Conservation (phyloP, 257 asterid genomes). For the Nicotiana undulata region DNA sequence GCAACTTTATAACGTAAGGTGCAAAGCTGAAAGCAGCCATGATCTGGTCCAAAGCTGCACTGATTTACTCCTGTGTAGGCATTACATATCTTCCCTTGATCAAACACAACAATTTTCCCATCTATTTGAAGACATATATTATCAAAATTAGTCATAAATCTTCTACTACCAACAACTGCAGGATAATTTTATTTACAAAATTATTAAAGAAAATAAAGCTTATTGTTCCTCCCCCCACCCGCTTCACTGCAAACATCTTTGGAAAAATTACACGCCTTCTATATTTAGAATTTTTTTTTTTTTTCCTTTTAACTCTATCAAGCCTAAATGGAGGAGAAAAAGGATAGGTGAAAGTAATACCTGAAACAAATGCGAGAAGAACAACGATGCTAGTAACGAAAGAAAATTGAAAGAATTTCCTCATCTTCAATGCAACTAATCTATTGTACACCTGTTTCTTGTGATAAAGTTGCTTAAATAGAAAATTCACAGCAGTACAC, state of each 20-base stretch:
- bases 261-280: no score
- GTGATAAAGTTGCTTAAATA: neutral
- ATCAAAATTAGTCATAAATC: neutral
- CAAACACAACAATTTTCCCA: neutral
- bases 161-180: neutral
- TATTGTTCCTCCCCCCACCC: no score
- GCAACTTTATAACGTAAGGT: neutral
- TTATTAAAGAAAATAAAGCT: no score
- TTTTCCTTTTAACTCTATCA: neutral
- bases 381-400: neutral
- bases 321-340: neutral
- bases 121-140: neutral
- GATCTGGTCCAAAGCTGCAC: constrained; percentile 8
- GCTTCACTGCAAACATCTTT: no score
- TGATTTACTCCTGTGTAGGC: neutral
- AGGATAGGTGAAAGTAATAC: neutral
- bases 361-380: neutral
- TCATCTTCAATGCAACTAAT: neutral
- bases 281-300: no score
- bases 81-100: neutral
- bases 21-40: constrained; percentile 1
- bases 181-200: neutral
- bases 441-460: neutral
- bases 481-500: neutral
- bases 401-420: neutral